These are phyloP conservation scores for Naganishia sp. DNA, from an alignment of 1,284 basidiomycete genomes.

Conservation along the genomic window DNA sequence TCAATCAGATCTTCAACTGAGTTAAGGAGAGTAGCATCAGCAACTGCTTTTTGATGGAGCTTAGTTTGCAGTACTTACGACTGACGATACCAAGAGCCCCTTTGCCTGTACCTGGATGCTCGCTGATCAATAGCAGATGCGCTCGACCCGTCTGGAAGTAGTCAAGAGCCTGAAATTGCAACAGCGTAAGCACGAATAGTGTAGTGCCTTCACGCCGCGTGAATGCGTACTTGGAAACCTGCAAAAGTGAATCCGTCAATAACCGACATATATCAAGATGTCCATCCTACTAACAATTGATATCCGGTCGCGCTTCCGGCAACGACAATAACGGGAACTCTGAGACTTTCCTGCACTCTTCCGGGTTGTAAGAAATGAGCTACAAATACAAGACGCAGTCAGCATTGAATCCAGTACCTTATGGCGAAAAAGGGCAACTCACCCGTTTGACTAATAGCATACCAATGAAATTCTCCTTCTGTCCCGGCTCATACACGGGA, in stretches of 20 bases:
- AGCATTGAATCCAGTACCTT: background rate
- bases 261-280: constrained; percentile 17
- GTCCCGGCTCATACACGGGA: constrained; percentile 78
- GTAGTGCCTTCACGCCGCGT: background rate
- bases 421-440: constrained; percentile 32
- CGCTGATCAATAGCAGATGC: constrained; percentile 84
- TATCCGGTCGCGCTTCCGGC: constrained; percentile 83
- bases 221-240: constrained; percentile 29
- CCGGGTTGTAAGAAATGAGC: constrained; percentile 88
- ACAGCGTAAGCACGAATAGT: background rate
- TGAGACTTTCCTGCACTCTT: constrained; percentile 72
- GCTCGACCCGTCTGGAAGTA: constrained; percentile 91
- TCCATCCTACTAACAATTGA: constrained; percentile 66
- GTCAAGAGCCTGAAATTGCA: constrained; percentile 53
- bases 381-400: constrained; percentile 45
- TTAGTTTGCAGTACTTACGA: constrained; percentile 38
- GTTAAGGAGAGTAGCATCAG: background rate
- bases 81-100: constrained; percentile 80
- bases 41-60: background rate
- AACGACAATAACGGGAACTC: constrained; percentile 75
- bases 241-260: background rate
- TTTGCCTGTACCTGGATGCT: constrained; percentile 73
- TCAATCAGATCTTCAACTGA: constrained; percentile 55
- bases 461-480: constrained; percentile 77
- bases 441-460: constrained; percentile 85